Evolutionary conservation across 1,284 basidiomycete genomes (phyloP), one percentile per base, ranked within the genome.

Genomic region (Rhodofomes roseus): DNA sequence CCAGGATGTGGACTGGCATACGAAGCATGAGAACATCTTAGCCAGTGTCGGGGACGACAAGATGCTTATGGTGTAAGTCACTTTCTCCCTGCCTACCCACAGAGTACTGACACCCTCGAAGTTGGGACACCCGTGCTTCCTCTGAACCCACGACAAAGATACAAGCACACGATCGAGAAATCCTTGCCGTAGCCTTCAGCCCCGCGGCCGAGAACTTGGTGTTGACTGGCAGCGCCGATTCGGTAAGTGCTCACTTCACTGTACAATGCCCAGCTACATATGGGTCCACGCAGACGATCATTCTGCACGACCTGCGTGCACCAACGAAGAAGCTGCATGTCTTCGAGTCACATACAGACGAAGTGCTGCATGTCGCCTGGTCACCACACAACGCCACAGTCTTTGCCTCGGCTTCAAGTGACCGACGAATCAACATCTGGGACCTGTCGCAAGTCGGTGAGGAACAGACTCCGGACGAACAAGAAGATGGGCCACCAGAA

Each of bases 1-100:
- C n/a, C 63, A 97, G 93, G 97, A 99, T 71, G 96, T 99, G 2
- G 95, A 97, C 65, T 99, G 96, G 96, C 92, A 97, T 76, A 79
- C 89, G 12, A 85, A 84, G 22, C 81, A 92, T 71, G 93, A 95
- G 60, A 87, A 89, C 66, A 78, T 96, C 52, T 96, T 99, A 69
- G 96, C 90, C 2, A 97, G 95, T 64, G 96, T 98, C n/a, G 95
- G 96, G 34, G 96, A 99, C 68, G 96, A 99, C 74, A 92, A 91
- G 70, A 87, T 92, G 81, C 82, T 99, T 63, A 87, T 98, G 79
- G 81, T 98, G 94, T 97, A 70, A 65, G 86, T 69, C 8, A 2
- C 31, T 14, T n/a, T 12, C 18, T 22, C 5, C 53, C n/a, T 48
- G 25, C 2, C 27, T 6, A 1, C 27, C 29, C 20, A 61, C 43